These are phyloP conservation scores for Bromus sterilis DNA, from an alignment of 176 grass and related monocot species.

Conservation along the genomic window DNA sequence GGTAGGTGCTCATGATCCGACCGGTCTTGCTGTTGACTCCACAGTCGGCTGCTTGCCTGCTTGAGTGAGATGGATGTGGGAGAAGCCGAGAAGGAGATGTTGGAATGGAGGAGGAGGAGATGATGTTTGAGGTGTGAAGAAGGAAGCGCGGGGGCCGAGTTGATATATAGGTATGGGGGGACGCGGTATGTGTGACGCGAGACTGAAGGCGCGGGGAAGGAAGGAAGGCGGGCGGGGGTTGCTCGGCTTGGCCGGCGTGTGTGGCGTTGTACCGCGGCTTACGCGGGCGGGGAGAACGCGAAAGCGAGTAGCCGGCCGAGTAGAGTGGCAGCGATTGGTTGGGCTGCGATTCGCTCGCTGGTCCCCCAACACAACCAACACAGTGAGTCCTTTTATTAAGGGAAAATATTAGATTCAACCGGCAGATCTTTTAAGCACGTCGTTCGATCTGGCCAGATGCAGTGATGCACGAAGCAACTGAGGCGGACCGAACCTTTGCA, in stretches of 20 bases:
- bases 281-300: not conserved
- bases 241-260: not conserved
- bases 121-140: not conserved
- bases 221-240: not conserved
- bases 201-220: not conserved
- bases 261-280: constrained; percentile 4
- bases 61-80: not conserved
- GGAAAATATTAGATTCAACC: too few relatives aligned
- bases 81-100: not conserved
- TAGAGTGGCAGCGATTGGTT: not conserved
- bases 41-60: not conserved
- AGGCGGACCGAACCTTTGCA: too few relatives aligned
- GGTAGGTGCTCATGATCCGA: constrained; percentile 8
- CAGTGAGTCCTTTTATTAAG: too few relatives aligned
- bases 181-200: not conserved
- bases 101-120: not conserved
- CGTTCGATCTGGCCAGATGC: too few relatives aligned
- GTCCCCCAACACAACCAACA: too few relatives aligned
- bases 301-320: not conserved
- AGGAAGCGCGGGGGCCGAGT: not conserved
- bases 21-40: too few relatives aligned
- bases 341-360: not conserved
- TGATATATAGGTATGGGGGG: constrained; percentile 12
- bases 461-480: too few relatives aligned
- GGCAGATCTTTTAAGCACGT: too few relatives aligned